Conservation (phyloP, 1,139 yeast genomes). For the Saccharomyces hybrid region DNA sequence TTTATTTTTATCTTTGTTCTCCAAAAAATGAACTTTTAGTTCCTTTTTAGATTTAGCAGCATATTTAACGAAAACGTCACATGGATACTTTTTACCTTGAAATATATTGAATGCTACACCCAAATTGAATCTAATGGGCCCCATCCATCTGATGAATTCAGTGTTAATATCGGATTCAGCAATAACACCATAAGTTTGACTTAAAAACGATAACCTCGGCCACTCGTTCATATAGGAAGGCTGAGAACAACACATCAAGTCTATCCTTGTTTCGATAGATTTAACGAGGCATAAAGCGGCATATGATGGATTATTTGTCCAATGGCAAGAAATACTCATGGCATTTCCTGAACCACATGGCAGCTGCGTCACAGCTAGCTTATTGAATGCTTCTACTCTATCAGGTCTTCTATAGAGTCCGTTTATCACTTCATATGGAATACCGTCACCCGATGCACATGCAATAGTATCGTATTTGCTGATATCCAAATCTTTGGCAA, state of each 20-base stretch:
- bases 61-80: conserved; percentile 68
- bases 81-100: conserved; percentile 61
- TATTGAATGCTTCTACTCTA: conserved; percentile 54
- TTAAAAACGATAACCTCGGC: conserved; percentile 58
- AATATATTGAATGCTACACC: conserved; percentile 66
- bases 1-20: conserved; percentile 26
- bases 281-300: conserved; percentile 72
- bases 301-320: conserved; percentile 55
- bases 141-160: conserved; percentile 83
- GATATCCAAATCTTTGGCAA: conserved; percentile 50
- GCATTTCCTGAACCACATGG: conserved; percentile 98
- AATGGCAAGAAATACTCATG: conserved; percentile 71
- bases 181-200: conserved; percentile 82
- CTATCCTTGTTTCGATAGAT: conserved; percentile 56
- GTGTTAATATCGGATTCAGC: conserved; percentile 95
- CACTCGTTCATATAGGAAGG: conserved; percentile 32
- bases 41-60: conserved; percentile 48
- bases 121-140: conserved; percentile 72
- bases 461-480: conserved; percentile 65
- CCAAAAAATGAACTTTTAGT: conserved; percentile 43
- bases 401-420: conserved; percentile 65
- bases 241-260: conserved; percentile 77
- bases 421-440: conserved; percentile 88
- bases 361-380: conserved; percentile 67
- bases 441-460: conserved; percentile 95